Conservation (phyloP, 345 rosid species). For the Sonneratia alba region DNA sequence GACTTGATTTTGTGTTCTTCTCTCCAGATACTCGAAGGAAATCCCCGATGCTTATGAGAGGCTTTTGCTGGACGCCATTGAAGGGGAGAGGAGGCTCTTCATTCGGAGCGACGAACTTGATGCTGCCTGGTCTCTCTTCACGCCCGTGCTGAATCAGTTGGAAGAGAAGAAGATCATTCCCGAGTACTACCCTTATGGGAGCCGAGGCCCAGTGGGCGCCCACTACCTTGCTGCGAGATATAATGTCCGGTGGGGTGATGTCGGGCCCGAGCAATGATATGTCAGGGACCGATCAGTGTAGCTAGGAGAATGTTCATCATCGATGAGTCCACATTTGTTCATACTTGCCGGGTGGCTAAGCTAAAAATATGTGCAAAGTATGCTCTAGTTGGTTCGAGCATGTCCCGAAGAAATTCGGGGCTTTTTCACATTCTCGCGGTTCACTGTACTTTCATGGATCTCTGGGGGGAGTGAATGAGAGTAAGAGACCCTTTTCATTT, state of each 20-base stretch:
- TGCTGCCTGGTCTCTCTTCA: constrained; percentile 91
- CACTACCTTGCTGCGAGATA: constrained; percentile 94
- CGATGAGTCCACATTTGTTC: background rate
- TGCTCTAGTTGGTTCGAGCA: background rate
- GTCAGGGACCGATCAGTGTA: background rate
- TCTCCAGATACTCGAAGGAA: constrained; percentile 76
- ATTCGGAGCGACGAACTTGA: constrained; percentile 93
- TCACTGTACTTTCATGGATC: background rate
- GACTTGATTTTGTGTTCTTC: background rate
- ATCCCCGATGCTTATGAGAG: constrained; percentile 98
- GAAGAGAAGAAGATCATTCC: constrained; percentile 77
- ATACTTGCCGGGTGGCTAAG: background rate
- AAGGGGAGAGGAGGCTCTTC: constrained; percentile 94
- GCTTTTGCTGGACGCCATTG: constrained; percentile 87
- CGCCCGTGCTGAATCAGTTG: constrained; percentile 70
- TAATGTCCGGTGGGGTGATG: constrained; percentile 94
- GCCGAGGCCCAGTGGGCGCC: constrained; percentile 98
- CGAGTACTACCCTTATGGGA: constrained; percentile 92
- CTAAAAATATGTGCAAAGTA: background rate
- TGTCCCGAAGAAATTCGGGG: background rate
- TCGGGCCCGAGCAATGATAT: constrained; percentile 44
- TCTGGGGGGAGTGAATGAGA: no score
- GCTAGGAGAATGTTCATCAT: background rate
- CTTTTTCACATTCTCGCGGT: no score
- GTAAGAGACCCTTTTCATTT: background rate